Evolutionary conservation across 2,329 filamentous ascomycete genomes (phyloP).

Genomic region (Sclerotiophoma versabilis): DNA sequence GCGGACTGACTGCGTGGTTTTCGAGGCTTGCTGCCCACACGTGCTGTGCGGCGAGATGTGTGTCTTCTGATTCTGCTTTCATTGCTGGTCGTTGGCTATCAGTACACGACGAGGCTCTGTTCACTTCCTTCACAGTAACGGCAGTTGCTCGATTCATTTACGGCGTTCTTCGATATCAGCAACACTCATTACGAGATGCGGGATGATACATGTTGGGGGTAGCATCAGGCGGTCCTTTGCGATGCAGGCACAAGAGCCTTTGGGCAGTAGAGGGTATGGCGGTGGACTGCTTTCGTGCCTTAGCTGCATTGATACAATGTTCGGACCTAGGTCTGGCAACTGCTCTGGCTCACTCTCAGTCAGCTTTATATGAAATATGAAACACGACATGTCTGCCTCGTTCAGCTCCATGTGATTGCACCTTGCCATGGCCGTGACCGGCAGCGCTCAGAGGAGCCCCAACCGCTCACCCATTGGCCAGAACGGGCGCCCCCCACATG

Average conservation of each 20-base stretch:
- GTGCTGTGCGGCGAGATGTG: background rate
- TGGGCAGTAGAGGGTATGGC: conserved; percentile 17
- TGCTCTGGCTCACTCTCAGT: background rate
- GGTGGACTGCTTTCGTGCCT: conserved; percentile 11
- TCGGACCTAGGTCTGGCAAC: background rate
- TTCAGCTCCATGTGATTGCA: background rate
- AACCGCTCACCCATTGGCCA: conserved; percentile 30
- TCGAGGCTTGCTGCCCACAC: background rate
- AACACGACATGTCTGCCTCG: background rate
- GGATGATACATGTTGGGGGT: conserved; percentile 17
- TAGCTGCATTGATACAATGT: background rate
- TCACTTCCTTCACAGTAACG: conserved; percentile 3
- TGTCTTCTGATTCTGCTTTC: background rate
- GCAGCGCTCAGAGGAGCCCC: too few relatives aligned
- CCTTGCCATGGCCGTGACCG: background rate
- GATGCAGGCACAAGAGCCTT: conserved; percentile 20
- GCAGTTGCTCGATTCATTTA: conserved; percentile 12
- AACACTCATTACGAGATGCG: conserved; percentile 30
- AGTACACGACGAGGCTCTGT: conserved; percentile 3
- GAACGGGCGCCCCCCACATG: conserved; percentile 18
- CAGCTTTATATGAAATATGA: background rate
- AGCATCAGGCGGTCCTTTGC: conserved; percentile 23
- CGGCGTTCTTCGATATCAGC: conserved; percentile 32
- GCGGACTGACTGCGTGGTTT: background rate
- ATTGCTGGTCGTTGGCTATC: conserved; percentile 8